Percentiles rank a stretch among this genome's conserved stretches.
Conservation (phyloP, 2,329 filamentous ascomycete genomes). For the Diaporthe citriasiana region DNA sequence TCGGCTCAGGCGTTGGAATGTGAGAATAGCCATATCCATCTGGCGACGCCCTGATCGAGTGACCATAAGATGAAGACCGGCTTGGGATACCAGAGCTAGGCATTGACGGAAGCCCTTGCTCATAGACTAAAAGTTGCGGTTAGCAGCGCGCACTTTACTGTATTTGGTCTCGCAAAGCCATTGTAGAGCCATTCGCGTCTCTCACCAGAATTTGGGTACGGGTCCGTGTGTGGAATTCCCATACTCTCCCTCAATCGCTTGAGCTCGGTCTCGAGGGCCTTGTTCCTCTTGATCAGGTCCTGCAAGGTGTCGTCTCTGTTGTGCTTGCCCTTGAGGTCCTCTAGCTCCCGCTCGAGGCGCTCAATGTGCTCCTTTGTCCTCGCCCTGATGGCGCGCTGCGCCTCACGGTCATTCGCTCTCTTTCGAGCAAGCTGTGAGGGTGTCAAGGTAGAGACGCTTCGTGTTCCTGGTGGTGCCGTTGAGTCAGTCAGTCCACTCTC, state of each 20-base stretch:
- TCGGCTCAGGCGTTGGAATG: slow-evolving; percentile 57
- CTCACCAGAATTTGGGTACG: slow-evolving; percentile 57
- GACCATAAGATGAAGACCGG: slow-evolving; percentile 61
- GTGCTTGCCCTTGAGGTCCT: slow-evolving; percentile 72
- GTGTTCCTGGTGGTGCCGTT: slow-evolving; percentile 62
- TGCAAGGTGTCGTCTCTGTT: slow-evolving; percentile 66
- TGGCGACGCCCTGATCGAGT: slow-evolving; percentile 42
- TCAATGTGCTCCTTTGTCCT: slow-evolving; percentile 91
- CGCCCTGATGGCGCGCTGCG: slow-evolving; percentile 88
- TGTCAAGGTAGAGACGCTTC: slow-evolving; percentile 88
- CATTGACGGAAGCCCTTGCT: slow-evolving; percentile 56
- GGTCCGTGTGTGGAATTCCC: slow-evolving; percentile 58
- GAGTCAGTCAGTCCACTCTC: slow-evolving; percentile 38
- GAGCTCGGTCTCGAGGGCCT: slow-evolving; percentile 68
- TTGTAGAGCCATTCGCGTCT: slow-evolving; percentile 38
- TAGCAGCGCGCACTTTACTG: slow-evolving; percentile 35
- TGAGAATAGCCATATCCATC: slow-evolving; percentile 51
- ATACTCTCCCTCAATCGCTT: slow-evolving; percentile 60
- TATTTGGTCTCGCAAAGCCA: slow-evolving; percentile 1
- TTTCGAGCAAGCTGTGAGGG: slow-evolving; percentile 92
- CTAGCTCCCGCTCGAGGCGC: slow-evolving; percentile 79
- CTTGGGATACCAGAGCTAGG: slow-evolving; percentile 58
- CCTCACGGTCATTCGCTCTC: slow-evolving; percentile 91
- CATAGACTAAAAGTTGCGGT: slow-evolving; percentile 52
- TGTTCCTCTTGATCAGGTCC: slow-evolving; percentile 66